Evolutionary conservation across 164 flowering plant species (phyloP).

Genomic region (Vitis vinifera): ASM3070453v1 NC_081822.1:209001-209500

Average conservation of each 20-base stretch:
- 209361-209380: slow-evolving; percentile 25
- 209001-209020: slow-evolving; percentile 18
- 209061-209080: slow-evolving; percentile 98
- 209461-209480: slow-evolving; percentile 23
- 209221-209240: neutral
- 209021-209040: slow-evolving; percentile 61
- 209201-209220: neutral
- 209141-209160: neutral
- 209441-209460: slow-evolving; percentile 98
- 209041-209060: slow-evolving; percentile 93
- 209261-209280: too few relatives aligned
- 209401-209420: slow-evolving; percentile 93
- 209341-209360: slow-evolving; percentile 49
- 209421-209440: slow-evolving; percentile 89
- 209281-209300: neutral
- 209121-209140: slow-evolving; percentile 50
- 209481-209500: slow-evolving; percentile 3
- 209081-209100: slow-evolving; percentile 99
- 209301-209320: slow-evolving; percentile 89
- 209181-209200: neutral
- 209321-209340: slow-evolving; percentile 73
- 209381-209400: slow-evolving; percentile 70
- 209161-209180: neutral
- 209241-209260: too few relatives aligned
- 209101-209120: slow-evolving; percentile 98